A percentile compares a stretch with the other conserved stretches of the same genome.
Conservation (phyloP, 192 early-diverging fungal genomes). For the Rhizoclosmatium globosum region DNA sequence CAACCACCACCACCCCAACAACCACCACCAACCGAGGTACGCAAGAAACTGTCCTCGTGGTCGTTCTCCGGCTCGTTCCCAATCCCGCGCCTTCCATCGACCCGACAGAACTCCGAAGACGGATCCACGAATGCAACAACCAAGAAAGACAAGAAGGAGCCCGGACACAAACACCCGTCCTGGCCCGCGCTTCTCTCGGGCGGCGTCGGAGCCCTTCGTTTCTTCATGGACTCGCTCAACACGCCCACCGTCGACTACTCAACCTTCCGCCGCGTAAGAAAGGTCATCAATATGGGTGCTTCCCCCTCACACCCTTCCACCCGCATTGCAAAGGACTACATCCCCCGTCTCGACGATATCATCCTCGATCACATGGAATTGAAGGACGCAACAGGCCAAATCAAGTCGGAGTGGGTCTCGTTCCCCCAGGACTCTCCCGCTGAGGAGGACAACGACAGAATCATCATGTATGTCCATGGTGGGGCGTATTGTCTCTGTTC, state of each 20-base stretch:
- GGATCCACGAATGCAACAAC: neutral
- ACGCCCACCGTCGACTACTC: neutral
- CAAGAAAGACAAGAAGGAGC: no score
- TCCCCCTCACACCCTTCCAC: neutral
- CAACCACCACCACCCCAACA: no score
- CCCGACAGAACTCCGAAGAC: neutral
- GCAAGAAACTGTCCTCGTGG: no score
- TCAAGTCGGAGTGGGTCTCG: slow-evolving; percentile 39
- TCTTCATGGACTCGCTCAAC: neutral
- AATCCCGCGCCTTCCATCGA: no score
- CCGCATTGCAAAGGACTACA: slow-evolving; percentile 5
- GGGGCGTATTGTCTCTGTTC: slow-evolving; percentile 39
- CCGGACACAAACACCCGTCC: neutral
- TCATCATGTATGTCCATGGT: slow-evolving; percentile 45
- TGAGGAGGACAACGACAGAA: slow-evolving; percentile 6
- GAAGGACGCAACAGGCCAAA: slow-evolving; percentile 28
- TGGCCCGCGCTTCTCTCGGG: neutral
- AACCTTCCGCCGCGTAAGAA: neutral
- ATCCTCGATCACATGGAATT: slow-evolving; percentile 7
- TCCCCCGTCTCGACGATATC: slow-evolving; percentile 20
- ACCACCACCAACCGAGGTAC: no score
- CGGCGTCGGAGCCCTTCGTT: neutral
- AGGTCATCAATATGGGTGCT: neutral
- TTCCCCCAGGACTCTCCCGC: slow-evolving; percentile 8
- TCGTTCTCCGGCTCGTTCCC: no score